Evolutionary conservation across 176 grass and related monocot species (phyloP).

Genomic region (Bolboschoenus planiculmis): DNA sequence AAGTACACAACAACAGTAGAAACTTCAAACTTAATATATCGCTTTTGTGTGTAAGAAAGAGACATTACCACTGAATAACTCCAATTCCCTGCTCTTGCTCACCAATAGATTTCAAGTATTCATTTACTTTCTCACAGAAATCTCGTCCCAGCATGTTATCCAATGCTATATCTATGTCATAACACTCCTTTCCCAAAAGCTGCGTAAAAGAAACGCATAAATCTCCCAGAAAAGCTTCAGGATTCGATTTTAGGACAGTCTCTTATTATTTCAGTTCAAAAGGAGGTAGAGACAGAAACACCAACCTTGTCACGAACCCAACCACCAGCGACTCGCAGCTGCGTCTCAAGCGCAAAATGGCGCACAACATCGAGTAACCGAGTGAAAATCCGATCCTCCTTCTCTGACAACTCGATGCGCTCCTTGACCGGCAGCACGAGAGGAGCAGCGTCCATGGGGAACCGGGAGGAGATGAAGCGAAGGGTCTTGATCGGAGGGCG

Average conservation of each 20-base stretch:
- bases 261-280: background rate
- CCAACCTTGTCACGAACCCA: constrained; percentile 48
- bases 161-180: constrained; percentile 95
- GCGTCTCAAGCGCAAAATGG: constrained; percentile 54
- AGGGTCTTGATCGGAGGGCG: background rate
- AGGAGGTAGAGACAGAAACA: background rate
- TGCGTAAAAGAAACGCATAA: constrained; percentile 22
- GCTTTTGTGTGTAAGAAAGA: background rate
- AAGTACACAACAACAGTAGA: background rate
- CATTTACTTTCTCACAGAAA: constrained; percentile 94
- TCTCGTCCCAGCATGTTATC: constrained; percentile 78
- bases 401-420: constrained; percentile 55
- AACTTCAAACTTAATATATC: background rate
- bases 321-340: constrained; percentile 39
- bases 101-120: constrained; percentile 48
- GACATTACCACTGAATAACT: constrained; percentile 82
- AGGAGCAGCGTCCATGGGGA: background rate
- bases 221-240: background rate
- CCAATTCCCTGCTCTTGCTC: constrained; percentile 79
- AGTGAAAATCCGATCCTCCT: constrained; percentile 67
- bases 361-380: constrained; percentile 62
- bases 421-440: constrained; percentile 37
- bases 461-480: background rate
- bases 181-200: constrained; percentile 87
- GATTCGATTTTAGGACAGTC: background rate